These are phyloP conservation scores for Aleurites moluccanus DNA, from an alignment of 441 rosid genomes.

Conservation along the genomic window DNA sequence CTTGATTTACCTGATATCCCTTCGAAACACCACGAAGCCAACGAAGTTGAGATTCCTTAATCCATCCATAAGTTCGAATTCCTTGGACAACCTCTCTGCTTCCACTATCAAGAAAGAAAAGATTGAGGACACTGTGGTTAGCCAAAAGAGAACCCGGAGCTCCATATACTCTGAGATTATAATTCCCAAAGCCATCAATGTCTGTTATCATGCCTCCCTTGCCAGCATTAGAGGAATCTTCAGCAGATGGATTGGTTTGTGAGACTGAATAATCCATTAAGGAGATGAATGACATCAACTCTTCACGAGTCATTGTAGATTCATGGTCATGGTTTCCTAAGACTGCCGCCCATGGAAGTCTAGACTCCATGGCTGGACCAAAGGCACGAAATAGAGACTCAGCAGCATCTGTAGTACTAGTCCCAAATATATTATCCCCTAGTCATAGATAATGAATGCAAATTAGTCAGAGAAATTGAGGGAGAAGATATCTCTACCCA, in stretches of 20 bases:
- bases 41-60: conserved; percentile 77
- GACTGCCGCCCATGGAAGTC: conserved; percentile 91
- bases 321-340: conserved; percentile 95
- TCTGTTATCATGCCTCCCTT: conserved; percentile 22
- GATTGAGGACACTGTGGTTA: conserved; percentile 67
- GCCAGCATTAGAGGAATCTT: conserved; percentile 29
- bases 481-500: too few species aligned
- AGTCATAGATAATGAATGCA: conserved; percentile 26
- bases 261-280: conserved; percentile 89
- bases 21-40: conserved; percentile 65
- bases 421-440: conserved; percentile 93
- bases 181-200: conserved; percentile 85
- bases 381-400: conserved; percentile 74
- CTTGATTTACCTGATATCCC: conserved; percentile 50
- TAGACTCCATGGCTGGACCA: conserved; percentile 63
- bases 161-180: conserved; percentile 58
- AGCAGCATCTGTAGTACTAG: conserved; percentile 81
- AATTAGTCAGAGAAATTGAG: conserved; percentile 14
- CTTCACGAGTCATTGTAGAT: conserved; percentile 77
- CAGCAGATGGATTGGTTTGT: conserved; percentile 49
- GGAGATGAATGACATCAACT: conserved; percentile 75
- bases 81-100: conserved; percentile 70
- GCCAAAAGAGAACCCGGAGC: conserved; percentile 72
- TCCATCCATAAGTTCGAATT: conserved; percentile 74
- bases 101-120: conserved; percentile 86